Conservation (phyloP, 306 rosid species). For the Delonix regia region DNA sequence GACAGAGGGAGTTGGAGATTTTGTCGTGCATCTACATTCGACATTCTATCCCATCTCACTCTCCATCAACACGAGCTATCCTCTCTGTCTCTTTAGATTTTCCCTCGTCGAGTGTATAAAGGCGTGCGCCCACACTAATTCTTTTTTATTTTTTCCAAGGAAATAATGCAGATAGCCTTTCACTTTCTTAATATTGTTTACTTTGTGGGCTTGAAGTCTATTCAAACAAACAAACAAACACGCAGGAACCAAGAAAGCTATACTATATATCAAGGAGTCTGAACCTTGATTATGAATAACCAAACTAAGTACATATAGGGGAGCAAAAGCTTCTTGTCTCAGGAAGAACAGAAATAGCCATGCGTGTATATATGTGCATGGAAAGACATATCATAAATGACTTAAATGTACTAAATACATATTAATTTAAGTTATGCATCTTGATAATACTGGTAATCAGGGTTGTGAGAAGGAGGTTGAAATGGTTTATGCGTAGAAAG, state of each 20-base stretch:
- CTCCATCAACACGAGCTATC: background rate
- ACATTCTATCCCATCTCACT: background rate
- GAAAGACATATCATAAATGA: background rate
- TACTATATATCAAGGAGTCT: background rate
- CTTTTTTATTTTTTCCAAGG: background rate
- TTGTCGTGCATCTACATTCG: conserved; percentile 25
- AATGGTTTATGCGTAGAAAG: conserved; percentile 38
- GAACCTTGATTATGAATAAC: background rate
- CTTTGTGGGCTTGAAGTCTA: background rate
- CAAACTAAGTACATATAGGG: background rate
- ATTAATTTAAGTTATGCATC: background rate
- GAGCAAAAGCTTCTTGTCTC: background rate
- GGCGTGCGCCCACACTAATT: background rate
- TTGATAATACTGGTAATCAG: background rate
- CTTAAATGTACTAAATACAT: background rate
- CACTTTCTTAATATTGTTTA: background rate
- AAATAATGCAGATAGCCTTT: background rate
- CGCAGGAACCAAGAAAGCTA: background rate
- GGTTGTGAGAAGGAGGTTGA: background rate
- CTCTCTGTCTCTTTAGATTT: background rate
- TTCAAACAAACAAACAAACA: background rate
- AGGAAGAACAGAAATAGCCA: background rate
- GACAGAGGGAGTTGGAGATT: background rate
- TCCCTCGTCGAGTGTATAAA: background rate
- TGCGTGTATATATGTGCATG: background rate